Evolutionary conservation across 2,329 filamentous ascomycete genomes (phyloP).

Genomic region (Epichloe scottii): DNA sequence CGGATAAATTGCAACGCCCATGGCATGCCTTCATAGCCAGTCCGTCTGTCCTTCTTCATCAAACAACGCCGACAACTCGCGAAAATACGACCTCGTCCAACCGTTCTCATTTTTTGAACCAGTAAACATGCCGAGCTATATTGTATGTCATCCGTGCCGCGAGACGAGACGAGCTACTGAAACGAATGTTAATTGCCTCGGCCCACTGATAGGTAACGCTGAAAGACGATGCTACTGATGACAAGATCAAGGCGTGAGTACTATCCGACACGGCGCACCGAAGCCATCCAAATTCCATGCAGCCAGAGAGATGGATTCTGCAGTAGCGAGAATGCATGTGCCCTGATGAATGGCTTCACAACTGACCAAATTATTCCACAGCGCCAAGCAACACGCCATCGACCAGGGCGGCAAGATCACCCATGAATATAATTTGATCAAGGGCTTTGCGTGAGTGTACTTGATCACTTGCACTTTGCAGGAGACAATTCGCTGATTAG

Average conservation of each 20-base stretch:
- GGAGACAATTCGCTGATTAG: background rate
- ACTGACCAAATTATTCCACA: conserved; percentile 18
- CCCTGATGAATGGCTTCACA: background rate
- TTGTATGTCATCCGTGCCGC: conserved; percentile 24
- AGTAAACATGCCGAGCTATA: conserved; percentile 42
- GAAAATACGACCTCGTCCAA: background rate
- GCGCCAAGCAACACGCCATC: conserved; percentile 62
- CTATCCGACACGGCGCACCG: background rate
- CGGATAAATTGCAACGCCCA: too few species aligned
- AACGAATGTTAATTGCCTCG: conserved; percentile 2
- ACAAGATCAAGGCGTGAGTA: conserved; percentile 55
- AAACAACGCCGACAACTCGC: conserved; percentile 6
- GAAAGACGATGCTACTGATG: conserved; percentile 54
- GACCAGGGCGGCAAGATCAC: conserved; percentile 73
- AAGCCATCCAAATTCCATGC: background rate
- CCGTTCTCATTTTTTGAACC: conserved; percentile 4
- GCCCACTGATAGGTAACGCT: conserved; percentile 53
- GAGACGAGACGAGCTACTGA: background rate
- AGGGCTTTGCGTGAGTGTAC: conserved; percentile 73
- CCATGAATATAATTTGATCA: conserved; percentile 77
- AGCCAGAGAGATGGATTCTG: too few species aligned
- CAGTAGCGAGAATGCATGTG: background rate
- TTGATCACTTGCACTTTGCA: background rate
- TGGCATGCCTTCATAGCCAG: background rate
- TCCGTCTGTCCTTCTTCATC: background rate